Percentiles rank a stretch among this genome's conserved stretches.
These are phyloP conservation scores for Quercus berberidifolia DNA, from an alignment of 306 rosid species.

Conservation along the genomic window DNA sequence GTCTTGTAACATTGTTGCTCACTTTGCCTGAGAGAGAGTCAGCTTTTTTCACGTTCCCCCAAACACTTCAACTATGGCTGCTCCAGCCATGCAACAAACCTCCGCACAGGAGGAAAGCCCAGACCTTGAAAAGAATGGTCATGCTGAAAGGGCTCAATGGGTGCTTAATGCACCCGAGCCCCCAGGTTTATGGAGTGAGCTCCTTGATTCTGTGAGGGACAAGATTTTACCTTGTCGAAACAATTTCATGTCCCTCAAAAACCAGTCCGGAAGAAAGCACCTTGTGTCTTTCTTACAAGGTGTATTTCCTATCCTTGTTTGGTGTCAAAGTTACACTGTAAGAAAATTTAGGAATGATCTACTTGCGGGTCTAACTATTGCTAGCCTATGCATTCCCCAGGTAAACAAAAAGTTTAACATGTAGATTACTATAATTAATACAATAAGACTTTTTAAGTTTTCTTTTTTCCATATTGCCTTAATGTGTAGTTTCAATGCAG, in stretches of 20 bases:
- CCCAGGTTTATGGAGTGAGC: constrained; percentile 38
- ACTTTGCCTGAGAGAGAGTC: constrained; percentile 2
- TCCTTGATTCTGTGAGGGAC: constrained; percentile 23
- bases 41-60: constrained; percentile 29
- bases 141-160: constrained; percentile 39
- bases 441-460: background rate
- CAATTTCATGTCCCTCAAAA: constrained; percentile 26
- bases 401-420: constrained; percentile 13
- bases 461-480: background rate
- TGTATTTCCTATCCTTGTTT: constrained; percentile 47
- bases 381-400: constrained; percentile 81
- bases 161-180: constrained; percentile 60
- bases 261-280: constrained; percentile 22
- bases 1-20: background rate
- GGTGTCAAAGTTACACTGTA: constrained; percentile 38
- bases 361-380: constrained; percentile 68
- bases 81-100: constrained; percentile 7
- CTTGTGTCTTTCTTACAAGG: constrained; percentile 11
- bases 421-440: background rate
- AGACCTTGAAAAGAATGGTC: constrained; percentile 28
- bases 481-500: constrained; percentile 34
- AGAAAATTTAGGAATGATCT: constrained; percentile 46
- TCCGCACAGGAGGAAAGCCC: constrained; percentile 3
- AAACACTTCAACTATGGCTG: constrained; percentile 43
- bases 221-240: constrained; percentile 5